phyloP scores from a whole-genome alignment of 768 basidiomycete species.

The Leccinum imitatum region DNA sequence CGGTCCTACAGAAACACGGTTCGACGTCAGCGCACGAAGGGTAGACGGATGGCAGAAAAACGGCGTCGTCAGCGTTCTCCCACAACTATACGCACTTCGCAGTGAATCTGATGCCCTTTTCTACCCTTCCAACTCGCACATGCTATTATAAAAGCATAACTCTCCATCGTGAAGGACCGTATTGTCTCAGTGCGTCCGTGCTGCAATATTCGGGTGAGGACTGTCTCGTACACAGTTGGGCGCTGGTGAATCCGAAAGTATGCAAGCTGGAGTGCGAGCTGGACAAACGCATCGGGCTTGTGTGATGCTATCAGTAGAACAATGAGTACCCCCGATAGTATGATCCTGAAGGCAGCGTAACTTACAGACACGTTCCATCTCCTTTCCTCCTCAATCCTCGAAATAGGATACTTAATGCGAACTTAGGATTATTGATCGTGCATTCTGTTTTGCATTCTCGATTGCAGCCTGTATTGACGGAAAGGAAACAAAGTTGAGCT shows the following conservation, averaged over 20 bases:
- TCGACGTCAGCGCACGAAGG: neutral
- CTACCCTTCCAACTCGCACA: constrained; percentile 21
- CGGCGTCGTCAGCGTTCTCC: neutral
- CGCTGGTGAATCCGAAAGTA: constrained; percentile 77
- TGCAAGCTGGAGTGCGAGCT: constrained; percentile 89
- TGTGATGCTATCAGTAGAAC: constrained; percentile 41
- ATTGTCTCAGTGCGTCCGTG: constrained; percentile 91
- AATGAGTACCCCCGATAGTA: neutral
- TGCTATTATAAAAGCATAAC: constrained; percentile 52
- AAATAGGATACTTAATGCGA: constrained; percentile 85
- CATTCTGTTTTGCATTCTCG: constrained; percentile 53
- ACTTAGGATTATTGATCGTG: constrained; percentile 60
- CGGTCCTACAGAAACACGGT: neutral
- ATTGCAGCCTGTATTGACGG: constrained; percentile 57
- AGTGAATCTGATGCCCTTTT: neutral
- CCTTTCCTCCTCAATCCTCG: constrained; percentile 76
- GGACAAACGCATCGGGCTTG: constrained; percentile 82
- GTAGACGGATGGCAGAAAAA: constrained; percentile 2
- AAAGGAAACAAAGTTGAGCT: constrained; percentile 76
- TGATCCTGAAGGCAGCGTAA: constrained; percentile 6
- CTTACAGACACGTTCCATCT: constrained; percentile 78
- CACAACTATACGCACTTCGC: constrained; percentile 12
- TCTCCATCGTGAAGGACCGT: constrained; percentile 69
- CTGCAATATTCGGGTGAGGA: constrained; percentile 81
- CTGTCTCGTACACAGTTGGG: constrained; percentile 92